These are phyloP conservation scores for Lepiota brunneoincarnata DNA, from an alignment of 768 basidiomycete genomes.

Conservation along the genomic window DNA sequence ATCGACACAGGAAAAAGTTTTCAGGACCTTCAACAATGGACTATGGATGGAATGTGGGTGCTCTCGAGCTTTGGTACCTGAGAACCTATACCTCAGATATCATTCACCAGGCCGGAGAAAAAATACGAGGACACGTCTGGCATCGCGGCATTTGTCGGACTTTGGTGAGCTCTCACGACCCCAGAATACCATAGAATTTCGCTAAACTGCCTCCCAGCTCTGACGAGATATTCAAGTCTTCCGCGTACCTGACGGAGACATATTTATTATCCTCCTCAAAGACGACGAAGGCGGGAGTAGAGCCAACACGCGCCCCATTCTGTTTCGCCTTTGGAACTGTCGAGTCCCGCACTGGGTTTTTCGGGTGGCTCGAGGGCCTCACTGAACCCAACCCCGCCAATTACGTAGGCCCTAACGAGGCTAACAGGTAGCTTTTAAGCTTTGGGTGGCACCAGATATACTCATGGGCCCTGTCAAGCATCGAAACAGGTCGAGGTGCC, in stretches of 20 bases:
- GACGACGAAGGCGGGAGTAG: conserved; percentile 30
- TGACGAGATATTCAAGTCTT: conserved; percentile 76
- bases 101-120: conserved; percentile 43
- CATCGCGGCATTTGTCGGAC: conserved; percentile 65
- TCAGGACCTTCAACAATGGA: conserved; percentile 38
- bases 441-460: not conserved
- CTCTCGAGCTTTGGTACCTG: not conserved
- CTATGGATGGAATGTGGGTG: conserved; percentile 38
- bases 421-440: conserved; percentile 13
- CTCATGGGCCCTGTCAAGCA: not conserved
- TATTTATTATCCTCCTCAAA: conserved; percentile 40
- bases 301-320: conserved; percentile 62
- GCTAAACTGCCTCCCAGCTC: conserved; percentile 38
- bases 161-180: conserved; percentile 45
- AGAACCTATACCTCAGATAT: not conserved
- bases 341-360: conserved; percentile 44
- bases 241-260: conserved; percentile 73
- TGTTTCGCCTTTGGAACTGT: conserved; percentile 61
- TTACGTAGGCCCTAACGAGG: not conserved
- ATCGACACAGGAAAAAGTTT: conserved; percentile 66
- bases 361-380: conserved; percentile 72
- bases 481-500: not conserved
- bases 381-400: conserved; percentile 17
- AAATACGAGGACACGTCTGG: conserved; percentile 70
- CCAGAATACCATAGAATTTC: not conserved